These are phyloP conservation scores for Flaveria robusta DNA, from an alignment of 129 eudicot genomes.

Conservation along the genomic window DNA sequence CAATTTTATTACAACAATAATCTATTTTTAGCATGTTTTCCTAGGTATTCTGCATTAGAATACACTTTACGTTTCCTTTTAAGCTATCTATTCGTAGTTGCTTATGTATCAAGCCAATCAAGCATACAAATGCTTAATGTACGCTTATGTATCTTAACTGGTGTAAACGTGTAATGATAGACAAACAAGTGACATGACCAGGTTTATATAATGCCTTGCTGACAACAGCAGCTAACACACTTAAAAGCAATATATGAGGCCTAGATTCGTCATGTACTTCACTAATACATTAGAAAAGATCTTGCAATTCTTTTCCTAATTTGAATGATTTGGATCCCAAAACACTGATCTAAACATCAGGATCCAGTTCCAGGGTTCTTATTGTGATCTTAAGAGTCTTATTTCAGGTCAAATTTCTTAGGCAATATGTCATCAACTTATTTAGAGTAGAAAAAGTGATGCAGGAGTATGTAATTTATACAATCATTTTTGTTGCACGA, in stretches of 20 bases:
- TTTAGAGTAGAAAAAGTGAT: not conserved
- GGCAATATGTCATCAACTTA: not conserved
- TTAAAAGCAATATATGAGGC: conserved; percentile 2
- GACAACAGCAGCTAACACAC: not conserved
- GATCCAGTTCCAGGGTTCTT: not conserved
- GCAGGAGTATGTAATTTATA: not conserved
- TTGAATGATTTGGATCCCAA: not conserved
- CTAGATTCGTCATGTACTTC: not conserved
- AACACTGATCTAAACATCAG: not conserved
- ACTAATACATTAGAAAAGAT: not conserved
- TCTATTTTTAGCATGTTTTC: not conserved
- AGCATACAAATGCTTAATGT: too few species aligned
- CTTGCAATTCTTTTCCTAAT: not conserved
- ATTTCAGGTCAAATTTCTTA: not conserved
- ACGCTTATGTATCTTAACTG: not conserved
- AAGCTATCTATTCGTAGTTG: too few species aligned
- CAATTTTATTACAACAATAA: too few species aligned
- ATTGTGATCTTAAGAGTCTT: not conserved
- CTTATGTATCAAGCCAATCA: too few species aligned
- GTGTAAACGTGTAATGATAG: not conserved
- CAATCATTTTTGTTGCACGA: conserved; percentile 7
- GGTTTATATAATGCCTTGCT: not conserved
- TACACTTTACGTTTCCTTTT: too few species aligned
- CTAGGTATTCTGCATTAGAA: not conserved
- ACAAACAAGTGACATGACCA: not conserved